These are phyloP conservation scores for Penicillium dipodomyicola DNA, from an alignment of 495 filamentous ascomycete species.

Conservation along the genomic window DNA sequence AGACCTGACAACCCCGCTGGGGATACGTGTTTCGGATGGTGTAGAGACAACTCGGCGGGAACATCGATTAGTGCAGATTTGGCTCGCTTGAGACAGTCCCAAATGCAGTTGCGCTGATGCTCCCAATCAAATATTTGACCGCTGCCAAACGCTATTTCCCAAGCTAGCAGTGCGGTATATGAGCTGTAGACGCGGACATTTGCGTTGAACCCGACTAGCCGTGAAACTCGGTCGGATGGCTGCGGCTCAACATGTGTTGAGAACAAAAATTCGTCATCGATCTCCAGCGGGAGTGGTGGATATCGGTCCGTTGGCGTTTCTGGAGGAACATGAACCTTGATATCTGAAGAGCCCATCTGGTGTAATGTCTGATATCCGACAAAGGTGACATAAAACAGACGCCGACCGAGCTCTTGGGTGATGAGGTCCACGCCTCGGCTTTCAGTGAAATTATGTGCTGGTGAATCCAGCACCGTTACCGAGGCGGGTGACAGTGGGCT, in stretches of 20 bases:
- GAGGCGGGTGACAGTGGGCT: slow-evolving; percentile 34
- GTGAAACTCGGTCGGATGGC: slow-evolving; percentile 58
- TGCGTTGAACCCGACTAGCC: slow-evolving; percentile 73
- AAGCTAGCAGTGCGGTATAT: slow-evolving; percentile 63
- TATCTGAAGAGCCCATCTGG: slow-evolving; percentile 65
- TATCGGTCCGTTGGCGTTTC: slow-evolving; percentile 70
- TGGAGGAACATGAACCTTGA: slow-evolving; percentile 64
- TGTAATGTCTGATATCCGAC: slow-evolving; percentile 61
- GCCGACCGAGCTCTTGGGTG: slow-evolving; percentile 71
- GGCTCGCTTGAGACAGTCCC: slow-evolving; percentile 56
- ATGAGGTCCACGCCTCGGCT: slow-evolving; percentile 56
- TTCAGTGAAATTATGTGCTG: slow-evolving; percentile 20
- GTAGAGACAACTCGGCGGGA: slow-evolving; percentile 59
- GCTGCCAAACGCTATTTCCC: slow-evolving; percentile 72
- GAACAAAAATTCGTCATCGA: slow-evolving; percentile 77
- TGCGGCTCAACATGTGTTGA: slow-evolving; percentile 60
- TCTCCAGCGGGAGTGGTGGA: slow-evolving; percentile 73
- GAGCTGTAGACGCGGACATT: slow-evolving; percentile 69
- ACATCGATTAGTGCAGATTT: slow-evolving; percentile 59
- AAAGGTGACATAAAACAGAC: slow-evolving; percentile 76
- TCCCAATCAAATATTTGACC: slow-evolving; percentile 69
- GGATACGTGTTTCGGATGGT: slow-evolving; percentile 21
- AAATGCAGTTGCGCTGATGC: slow-evolving; percentile 62
- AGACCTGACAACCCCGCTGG: slow-evolving; percentile 12
- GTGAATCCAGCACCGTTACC: slow-evolving; percentile 21